phyloP scores from a whole-genome alignment of 2,329 filamentous ascomycete species.

The Penicillium sp. region DNA sequence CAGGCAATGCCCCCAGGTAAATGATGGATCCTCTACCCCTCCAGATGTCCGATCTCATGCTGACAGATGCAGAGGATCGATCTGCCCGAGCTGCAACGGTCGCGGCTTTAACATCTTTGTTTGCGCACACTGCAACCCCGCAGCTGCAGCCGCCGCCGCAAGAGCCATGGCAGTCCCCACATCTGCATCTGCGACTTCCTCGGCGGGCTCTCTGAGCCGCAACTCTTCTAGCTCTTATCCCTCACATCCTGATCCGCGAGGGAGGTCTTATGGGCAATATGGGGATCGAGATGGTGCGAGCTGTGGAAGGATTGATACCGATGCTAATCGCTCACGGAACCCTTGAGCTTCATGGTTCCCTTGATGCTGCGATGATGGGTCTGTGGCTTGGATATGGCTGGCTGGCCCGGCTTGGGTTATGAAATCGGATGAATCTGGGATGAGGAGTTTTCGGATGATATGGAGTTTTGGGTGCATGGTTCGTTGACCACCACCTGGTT shows the following conservation, averaged over 20 bases:
- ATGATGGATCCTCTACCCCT: not conserved
- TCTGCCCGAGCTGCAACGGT: slow-evolving; percentile 32
- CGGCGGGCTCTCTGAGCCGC: slow-evolving; percentile 29
- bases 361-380: too few relatives aligned
- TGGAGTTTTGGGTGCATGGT: too few relatives aligned
- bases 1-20: slow-evolving; percentile 42
- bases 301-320: slow-evolving; percentile 21
- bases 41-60: not conserved
- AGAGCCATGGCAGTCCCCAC: slow-evolving; percentile 16
- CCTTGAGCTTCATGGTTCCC: slow-evolving; percentile 6
- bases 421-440: too few relatives aligned
- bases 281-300: slow-evolving; percentile 18
- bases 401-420: too few relatives aligned
- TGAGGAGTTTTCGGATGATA: too few relatives aligned
- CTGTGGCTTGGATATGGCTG: too few relatives aligned
- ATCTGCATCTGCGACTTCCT: slow-evolving; percentile 20
- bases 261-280: slow-evolving; percentile 13
- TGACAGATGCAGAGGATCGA: slow-evolving; percentile 21
- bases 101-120: slow-evolving; percentile 34
- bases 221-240: slow-evolving; percentile 31
- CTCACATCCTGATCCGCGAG: slow-evolving; percentile 17
- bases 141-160: slow-evolving; percentile 16
- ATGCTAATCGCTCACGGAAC: slow-evolving; percentile 13
- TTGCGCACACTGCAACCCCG: slow-evolving; percentile 35
- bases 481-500: too few relatives aligned